phyloP scores from a whole-genome alignment of 2,329 filamentous ascomycete genomes.

The Apiospora sp. region DNA sequence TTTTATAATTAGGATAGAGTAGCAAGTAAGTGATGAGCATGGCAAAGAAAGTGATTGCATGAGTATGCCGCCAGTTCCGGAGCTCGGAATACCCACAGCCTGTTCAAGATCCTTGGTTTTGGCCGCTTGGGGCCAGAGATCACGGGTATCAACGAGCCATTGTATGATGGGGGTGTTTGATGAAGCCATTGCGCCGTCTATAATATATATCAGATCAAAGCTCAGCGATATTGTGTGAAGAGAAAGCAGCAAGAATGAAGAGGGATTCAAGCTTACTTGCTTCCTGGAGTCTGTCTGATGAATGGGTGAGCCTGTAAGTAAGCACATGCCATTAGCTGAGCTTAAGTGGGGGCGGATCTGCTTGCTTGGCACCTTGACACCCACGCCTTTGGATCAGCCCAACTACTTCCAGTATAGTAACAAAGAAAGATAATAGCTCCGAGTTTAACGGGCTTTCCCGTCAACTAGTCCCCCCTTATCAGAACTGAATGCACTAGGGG shows the following conservation, averaged over 20 bases:
- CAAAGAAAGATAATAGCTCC: neutral
- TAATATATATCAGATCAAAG: neutral
- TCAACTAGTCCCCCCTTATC: neutral
- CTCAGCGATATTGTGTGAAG: neutral
- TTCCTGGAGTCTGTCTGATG: neutral
- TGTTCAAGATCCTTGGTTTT: constrained; percentile 57
- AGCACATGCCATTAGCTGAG: neutral
- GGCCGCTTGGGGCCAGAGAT: constrained; percentile 61
- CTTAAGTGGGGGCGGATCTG: constrained; percentile 3
- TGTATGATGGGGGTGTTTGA: constrained; percentile 56
- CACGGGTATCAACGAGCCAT: constrained; percentile 69
- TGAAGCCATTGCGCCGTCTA: constrained; percentile 36
- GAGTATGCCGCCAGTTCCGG: neutral
- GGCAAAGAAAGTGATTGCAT: neutral
- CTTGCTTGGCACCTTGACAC: neutral
- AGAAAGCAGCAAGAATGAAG: constrained; percentile 1
- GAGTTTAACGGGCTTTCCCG: neutral
- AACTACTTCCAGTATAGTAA: neutral
- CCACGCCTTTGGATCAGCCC: neutral
- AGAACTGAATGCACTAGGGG: neutral
- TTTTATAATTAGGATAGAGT: too few species aligned
- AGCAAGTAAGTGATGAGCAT: too few species aligned
- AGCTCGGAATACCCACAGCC: constrained; percentile 43
- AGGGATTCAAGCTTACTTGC: neutral
- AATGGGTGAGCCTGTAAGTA: neutral